These are phyloP conservation scores for Cladosporium sp. DNA, from an alignment of 2,329 filamentous ascomycete genomes.

Conservation along the genomic window DNA sequence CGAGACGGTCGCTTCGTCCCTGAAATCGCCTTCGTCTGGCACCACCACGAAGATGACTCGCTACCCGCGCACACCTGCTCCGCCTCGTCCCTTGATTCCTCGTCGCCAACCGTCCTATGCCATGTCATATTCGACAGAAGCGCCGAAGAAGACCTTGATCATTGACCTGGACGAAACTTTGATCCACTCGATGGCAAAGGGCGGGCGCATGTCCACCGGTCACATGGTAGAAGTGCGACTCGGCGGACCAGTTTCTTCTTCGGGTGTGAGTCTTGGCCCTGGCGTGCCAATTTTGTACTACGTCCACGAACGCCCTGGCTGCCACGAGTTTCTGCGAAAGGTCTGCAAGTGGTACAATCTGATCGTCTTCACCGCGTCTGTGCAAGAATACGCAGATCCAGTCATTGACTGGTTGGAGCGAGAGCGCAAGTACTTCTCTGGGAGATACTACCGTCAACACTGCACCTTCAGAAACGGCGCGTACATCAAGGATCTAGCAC, in stretches of 20 bases:
- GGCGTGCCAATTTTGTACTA: conserved; percentile 98
- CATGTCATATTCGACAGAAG: conserved; percentile 50
- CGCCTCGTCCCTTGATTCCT: conserved; percentile 84
- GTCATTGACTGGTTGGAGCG: conserved; percentile 98
- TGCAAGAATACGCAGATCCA: conserved; percentile 97
- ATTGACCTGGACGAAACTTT: conserved; percentile 94
- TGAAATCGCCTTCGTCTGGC: conserved; percentile 85
- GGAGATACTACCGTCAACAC: conserved; percentile 91
- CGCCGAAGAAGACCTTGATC: conserved; percentile 85
- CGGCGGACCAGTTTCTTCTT: conserved; percentile 15
- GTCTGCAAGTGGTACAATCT: conserved; percentile 98
- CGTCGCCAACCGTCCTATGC: conserved; percentile 85
- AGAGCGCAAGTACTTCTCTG: conserved; percentile 93
- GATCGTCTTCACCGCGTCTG: conserved; percentile 92
- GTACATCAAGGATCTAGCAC: conserved; percentile 96
- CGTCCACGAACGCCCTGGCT: conserved; percentile 95
- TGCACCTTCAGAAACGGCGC: conserved; percentile 93
- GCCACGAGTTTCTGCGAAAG: conserved; percentile 90
- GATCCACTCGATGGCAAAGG: conserved; percentile 97
- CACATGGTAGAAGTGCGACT: conserved; percentile 90
- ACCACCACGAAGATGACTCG: conserved; percentile 60
- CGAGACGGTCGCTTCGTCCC: conserved; percentile 59
- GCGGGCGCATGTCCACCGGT: conserved; percentile 88
- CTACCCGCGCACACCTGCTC: conserved; percentile 84
- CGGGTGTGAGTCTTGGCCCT: conserved; percentile 54